A percentile compares a stretch with the other conserved stretches of the same genome.
These are phyloP conservation scores for Solanum sejunctum DNA, from an alignment of 257 asterid genomes.

Conservation along the genomic window DNA sequence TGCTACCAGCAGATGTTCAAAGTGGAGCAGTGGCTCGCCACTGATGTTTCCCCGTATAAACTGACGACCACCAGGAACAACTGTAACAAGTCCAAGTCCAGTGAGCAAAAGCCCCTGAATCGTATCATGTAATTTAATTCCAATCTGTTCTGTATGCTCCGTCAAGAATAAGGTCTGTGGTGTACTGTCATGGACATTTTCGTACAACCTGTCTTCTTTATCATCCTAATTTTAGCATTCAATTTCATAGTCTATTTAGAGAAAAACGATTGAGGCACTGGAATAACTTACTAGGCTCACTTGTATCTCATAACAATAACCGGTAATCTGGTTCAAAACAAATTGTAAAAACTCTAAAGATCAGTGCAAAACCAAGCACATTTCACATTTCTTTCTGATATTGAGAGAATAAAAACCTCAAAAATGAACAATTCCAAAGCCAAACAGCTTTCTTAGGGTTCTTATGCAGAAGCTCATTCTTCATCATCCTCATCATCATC, in stretches of 20 bases:
- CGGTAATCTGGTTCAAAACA: too few relatives aligned
- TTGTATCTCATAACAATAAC: too few relatives aligned
- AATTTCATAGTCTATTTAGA: too few relatives aligned
- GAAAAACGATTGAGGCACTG: too few relatives aligned
- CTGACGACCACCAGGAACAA: constrained; percentile 8
- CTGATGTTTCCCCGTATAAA: constrained; percentile 7
- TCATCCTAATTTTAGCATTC: too few relatives aligned
- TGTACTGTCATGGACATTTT: neutral
- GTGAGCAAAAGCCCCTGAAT: neutral
- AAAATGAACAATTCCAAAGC: too few relatives aligned
- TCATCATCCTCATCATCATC: constrained; percentile 55
- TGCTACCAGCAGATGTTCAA: constrained; percentile 18
- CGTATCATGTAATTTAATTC: neutral
- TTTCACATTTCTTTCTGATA: too few relatives aligned
- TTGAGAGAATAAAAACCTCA: neutral
- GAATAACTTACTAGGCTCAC: too few relatives aligned
- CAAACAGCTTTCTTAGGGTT: too few relatives aligned
- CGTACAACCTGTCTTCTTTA: neutral
- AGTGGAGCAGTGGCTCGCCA: constrained; percentile 17
- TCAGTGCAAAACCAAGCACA: too few relatives aligned
- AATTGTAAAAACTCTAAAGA: too few relatives aligned
- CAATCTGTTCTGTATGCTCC: neutral
- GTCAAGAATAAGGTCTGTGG: neutral
- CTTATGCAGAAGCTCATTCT: neutral
- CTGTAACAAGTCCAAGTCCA: neutral